Base-by-base conservation (phyloP, 768 basidiomycete genomes). In the Xerocomus brunneocitrinus region DNA sequence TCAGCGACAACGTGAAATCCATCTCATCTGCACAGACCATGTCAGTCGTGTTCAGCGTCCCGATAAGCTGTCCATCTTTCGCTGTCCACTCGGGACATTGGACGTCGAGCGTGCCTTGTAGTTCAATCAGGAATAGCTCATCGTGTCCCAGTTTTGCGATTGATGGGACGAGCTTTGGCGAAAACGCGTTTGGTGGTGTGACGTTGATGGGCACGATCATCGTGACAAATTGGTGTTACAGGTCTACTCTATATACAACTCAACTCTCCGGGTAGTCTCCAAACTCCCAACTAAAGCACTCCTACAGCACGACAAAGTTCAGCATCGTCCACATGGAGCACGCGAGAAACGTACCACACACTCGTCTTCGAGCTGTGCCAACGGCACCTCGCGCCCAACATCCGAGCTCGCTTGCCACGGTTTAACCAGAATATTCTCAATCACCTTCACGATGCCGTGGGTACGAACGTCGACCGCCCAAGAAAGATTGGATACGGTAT, bases 391-490 rank as follows among this genome's bases (percentile, higher is more conserved):
- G 60, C 82, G 74, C 2, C 82, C 87, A 6, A 66, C 67, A 50
- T 82, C 83, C n/a, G 72, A 68, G 47, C 82, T 81, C 5, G 84
- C 74, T 1, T 73, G 66, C 93, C 94, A 95, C 3, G 87, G 85
- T 38, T 83, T 70, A 4, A 72, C 75, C 48, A 95, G 73, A 19
- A 95, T 55, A 50, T 78, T 77, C 53, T 93, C 87, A 58, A 95
- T 89, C 41, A 95, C 79, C 47, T 74, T 82, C 27, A 83, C 82
- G 58, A 97, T 94, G 4, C 82, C 77, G 60, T 97, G 94, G 3
- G 75, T 88, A 25, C 90, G 81, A 40, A 97, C 67, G 64, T 93
- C 84, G 27, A 92, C 91, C 1, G 81, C 56, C 95, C 95, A 99
- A 4, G 85, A 83, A 4, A 87, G 74, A 61, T 91, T 83, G 2